phyloP scores from a whole-genome alignment of 768 basidiomycete species.

The Termitomyces sp. region DNA sequence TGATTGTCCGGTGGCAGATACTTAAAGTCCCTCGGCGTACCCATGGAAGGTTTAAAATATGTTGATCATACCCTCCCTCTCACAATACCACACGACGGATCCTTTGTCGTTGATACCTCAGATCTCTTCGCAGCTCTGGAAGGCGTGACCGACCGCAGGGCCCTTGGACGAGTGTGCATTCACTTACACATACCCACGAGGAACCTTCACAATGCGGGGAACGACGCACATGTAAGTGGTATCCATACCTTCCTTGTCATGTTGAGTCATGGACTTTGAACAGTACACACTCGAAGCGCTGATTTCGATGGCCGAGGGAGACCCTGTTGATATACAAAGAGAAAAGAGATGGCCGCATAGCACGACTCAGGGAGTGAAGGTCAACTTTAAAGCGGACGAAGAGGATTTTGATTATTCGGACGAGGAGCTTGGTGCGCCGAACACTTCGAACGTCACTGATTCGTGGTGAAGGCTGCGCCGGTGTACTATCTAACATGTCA shows the following conservation, averaged over 20 bases:
- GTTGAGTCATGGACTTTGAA: neutral
- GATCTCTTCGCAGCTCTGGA: slow-evolving; percentile 74
- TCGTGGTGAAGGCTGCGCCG: slow-evolving; percentile 12
- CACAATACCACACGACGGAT: slow-evolving; percentile 41
- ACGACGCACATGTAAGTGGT: slow-evolving; percentile 74
- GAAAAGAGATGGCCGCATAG: slow-evolving; percentile 77
- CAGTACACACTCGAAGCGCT: slow-evolving; percentile 72
- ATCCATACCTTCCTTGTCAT: neutral
- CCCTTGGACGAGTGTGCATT: slow-evolving; percentile 59
- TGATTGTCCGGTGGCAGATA: slow-evolving; percentile 31
- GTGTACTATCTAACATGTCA: too few species aligned
- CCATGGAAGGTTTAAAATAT: slow-evolving; percentile 47
- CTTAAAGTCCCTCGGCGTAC: slow-evolving; percentile 54
- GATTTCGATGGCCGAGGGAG: slow-evolving; percentile 70
- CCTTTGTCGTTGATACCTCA: slow-evolving; percentile 70
- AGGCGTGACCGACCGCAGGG: slow-evolving; percentile 54
- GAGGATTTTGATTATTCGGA: slow-evolving; percentile 52
- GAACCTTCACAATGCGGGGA: slow-evolving; percentile 80
- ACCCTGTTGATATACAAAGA: slow-evolving; percentile 70
- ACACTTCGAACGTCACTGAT: neutral
- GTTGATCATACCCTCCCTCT: slow-evolving; percentile 49
- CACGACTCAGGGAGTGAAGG: slow-evolving; percentile 43
- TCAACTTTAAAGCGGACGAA: slow-evolving; percentile 56
- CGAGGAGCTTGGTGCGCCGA: slow-evolving; percentile 31
- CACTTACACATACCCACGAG: slow-evolving; percentile 56